A percentile compares a stretch with the other conserved stretches of the same genome.
Evolutionary conservation across 75 land plant genomes (phyloP).

Genomic region (Picea glauca): DNA sequence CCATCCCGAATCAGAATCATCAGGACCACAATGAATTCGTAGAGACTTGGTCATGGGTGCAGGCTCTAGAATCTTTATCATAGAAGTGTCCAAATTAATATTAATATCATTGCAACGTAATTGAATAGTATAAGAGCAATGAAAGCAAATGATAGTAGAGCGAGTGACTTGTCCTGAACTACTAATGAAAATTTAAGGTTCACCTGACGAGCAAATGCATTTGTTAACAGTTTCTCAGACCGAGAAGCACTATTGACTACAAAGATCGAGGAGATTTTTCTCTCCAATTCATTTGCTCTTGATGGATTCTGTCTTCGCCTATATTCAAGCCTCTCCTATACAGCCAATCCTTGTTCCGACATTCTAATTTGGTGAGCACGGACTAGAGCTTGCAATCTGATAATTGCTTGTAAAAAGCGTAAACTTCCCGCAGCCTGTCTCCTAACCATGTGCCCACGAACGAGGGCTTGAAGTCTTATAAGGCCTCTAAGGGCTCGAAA

Average conservation of each 20-base stretch:
- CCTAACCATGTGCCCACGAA: conserved; percentile 82
- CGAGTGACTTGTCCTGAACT: background rate
- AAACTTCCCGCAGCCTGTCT: conserved; percentile 83
- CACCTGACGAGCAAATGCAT: conserved; percentile 37
- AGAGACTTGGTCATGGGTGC: conserved; percentile 35
- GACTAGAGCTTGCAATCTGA: conserved; percentile 78
- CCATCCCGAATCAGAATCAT: conserved; percentile 61
- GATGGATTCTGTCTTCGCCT: background rate
- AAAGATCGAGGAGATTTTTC: background rate
- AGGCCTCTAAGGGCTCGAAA: conserved; percentile 78
- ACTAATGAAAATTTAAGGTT: background rate
- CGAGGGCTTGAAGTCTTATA: conserved; percentile 78
- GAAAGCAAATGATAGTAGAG: background rate
- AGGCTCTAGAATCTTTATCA: conserved; percentile 40
- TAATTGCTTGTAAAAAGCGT: conserved; percentile 64
- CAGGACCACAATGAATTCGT: conserved; percentile 40
- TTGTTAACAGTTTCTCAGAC: conserved; percentile 15
- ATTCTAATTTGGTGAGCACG: conserved; percentile 65
- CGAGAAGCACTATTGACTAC: background rate
- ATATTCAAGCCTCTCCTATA: conserved; percentile 15
- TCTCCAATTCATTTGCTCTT: background rate
- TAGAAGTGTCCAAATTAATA: background rate
- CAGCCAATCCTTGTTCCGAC: conserved; percentile 34
- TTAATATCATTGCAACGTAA: background rate
- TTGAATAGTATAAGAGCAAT: background rate